Evolutionary conservation across 2,329 filamentous ascomycete species (phyloP).

Genomic region (Talaromyces marneffei): DNA sequence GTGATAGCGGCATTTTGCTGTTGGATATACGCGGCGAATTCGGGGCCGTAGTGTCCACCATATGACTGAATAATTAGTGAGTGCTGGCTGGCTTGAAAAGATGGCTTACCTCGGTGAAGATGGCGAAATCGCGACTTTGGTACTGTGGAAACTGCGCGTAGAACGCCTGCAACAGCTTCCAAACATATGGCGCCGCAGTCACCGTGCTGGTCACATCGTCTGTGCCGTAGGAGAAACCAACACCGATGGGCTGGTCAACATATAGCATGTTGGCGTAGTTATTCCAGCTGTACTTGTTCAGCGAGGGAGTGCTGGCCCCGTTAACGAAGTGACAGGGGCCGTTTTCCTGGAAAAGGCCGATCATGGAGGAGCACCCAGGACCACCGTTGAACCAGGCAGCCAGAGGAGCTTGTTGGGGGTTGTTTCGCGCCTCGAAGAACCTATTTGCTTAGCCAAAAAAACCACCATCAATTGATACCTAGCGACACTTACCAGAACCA

Average conservation of each 20-base stretch:
- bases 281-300: slow-evolving; percentile 54
- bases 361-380: slow-evolving; percentile 40
- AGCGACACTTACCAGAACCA: slow-evolving; percentile 47
- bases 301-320: slow-evolving; percentile 37
- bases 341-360: slow-evolving; percentile 38
- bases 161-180: slow-evolving; percentile 34
- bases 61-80: slow-evolving; percentile 27
- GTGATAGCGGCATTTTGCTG: slow-evolving; percentile 38
- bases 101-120: background rate
- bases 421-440: slow-evolving; percentile 53
- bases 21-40: slow-evolving; percentile 36
- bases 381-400: slow-evolving; percentile 47
- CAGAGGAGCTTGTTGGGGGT: background rate
- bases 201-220: slow-evolving; percentile 33
- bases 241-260: slow-evolving; percentile 59
- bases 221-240: slow-evolving; percentile 53
- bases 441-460: slow-evolving; percentile 52
- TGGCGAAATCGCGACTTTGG: slow-evolving; percentile 47
- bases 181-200: slow-evolving; percentile 51
- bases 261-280: slow-evolving; percentile 60
- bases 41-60: slow-evolving; percentile 41
- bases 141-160: background rate
- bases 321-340: slow-evolving; percentile 41
- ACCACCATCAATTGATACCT: slow-evolving; percentile 28
- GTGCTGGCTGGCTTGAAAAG: background rate